Percentiles rank a stretch among this genome's conserved stretches.
Conservation (phyloP, 306 rosid species). For the Boehmeria nivea region DNA sequence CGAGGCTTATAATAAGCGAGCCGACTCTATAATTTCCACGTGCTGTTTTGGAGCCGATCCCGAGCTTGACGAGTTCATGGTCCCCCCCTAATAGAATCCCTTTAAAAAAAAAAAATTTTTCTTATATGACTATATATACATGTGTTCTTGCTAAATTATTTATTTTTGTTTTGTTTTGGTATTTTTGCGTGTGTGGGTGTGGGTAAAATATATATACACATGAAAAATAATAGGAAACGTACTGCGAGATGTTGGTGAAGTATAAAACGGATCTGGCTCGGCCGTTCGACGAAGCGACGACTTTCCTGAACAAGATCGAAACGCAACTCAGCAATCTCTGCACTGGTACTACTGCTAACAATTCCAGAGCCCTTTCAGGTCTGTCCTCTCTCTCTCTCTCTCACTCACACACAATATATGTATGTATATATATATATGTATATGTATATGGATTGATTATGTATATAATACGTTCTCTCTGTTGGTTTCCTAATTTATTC, state of each 20-base stretch:
- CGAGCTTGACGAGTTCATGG: slow-evolving; percentile 99
- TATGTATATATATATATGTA: not conserved
- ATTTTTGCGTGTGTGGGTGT: not conserved
- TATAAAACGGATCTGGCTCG: slow-evolving; percentile 80
- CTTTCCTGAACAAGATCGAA: slow-evolving; percentile 85
- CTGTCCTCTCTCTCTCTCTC: slow-evolving; percentile 17
- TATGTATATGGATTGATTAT: not conserved
- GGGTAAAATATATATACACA: too few relatives aligned
- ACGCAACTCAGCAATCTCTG: slow-evolving; percentile 69
- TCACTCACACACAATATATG: not conserved
- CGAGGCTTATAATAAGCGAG: slow-evolving; percentile 36
- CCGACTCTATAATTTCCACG: slow-evolving; percentile 64
- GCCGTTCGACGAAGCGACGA: slow-evolving; percentile 89
- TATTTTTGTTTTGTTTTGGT: too few relatives aligned
- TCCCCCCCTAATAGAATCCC: slow-evolving; percentile 38
- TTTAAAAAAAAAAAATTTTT: not conserved
- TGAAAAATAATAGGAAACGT: slow-evolving; percentile 87
- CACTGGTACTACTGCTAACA: slow-evolving; percentile 42
- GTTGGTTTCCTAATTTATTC: not conserved
- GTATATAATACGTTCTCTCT: not conserved
- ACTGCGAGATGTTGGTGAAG: slow-evolving; percentile 72
- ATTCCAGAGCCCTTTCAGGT: slow-evolving; percentile 59
- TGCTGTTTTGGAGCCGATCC: slow-evolving; percentile 94
- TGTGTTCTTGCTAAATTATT: too few relatives aligned
- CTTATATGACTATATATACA: slow-evolving; percentile 8